Conservation (phyloP, 2,329 filamentous ascomycete genomes). For the Apiospora malaysiana region DNA sequence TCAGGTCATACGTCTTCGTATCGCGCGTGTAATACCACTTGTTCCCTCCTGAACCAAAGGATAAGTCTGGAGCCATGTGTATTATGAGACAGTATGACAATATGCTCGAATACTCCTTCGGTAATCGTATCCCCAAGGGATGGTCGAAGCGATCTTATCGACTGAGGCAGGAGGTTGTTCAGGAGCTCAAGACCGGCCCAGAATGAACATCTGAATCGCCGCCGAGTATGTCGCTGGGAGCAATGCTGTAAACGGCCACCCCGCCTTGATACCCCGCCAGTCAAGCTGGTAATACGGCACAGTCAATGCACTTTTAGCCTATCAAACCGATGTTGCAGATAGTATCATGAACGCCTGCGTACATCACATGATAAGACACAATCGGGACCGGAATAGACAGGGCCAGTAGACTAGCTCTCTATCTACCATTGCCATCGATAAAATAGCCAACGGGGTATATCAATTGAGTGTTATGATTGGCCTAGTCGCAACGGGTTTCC, state of each 20-base stretch:
- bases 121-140: background rate
- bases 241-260: background rate
- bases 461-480: no score
- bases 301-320: background rate
- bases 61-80: slow-evolving; percentile 30
- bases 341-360: background rate
- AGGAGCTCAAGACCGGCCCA: background rate
- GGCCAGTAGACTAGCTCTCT: no score
- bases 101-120: background rate
- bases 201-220: background rate
- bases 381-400: no score
- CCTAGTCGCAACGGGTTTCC: no score
- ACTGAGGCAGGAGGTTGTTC: background rate
- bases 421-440: no score
- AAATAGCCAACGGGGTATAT: no score
- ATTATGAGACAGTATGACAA: slow-evolving; percentile 1
- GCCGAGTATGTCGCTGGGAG: background rate
- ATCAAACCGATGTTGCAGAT: background rate
- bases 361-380: no score
- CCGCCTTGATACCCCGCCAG: background rate
- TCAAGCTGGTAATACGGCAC: background rate
- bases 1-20: slow-evolving; percentile 37
- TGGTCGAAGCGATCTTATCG: background rate
- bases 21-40: slow-evolving; percentile 39
- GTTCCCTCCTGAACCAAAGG: slow-evolving; percentile 38